These are phyloP conservation scores for Aegilops sharonensis DNA, from an alignment of 176 grass and related monocot species.

Conservation along the genomic window DNA sequence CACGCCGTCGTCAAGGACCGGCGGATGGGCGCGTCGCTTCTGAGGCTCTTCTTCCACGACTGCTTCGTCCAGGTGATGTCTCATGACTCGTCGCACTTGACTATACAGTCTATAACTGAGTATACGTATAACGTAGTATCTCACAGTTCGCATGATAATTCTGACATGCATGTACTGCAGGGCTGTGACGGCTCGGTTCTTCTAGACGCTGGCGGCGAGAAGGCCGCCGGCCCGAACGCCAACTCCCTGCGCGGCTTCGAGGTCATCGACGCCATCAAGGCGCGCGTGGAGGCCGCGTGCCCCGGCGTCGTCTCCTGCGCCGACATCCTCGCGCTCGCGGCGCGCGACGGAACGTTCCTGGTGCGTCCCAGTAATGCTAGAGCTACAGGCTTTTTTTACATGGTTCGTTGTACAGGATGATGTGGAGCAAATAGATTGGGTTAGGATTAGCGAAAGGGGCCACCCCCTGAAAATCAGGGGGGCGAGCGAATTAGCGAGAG, in stretches of 20 bases:
- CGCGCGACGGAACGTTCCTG: slow-evolving; percentile 52
- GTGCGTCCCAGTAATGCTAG: not conserved
- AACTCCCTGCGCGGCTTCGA: slow-evolving; percentile 61
- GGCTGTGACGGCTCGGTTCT: slow-evolving; percentile 72
- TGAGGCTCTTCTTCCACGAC: slow-evolving; percentile 84
- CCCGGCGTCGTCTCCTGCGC: slow-evolving; percentile 88
- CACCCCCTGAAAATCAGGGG: too few species aligned
- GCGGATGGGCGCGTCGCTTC: slow-evolving; percentile 60
- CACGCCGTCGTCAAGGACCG: slow-evolving; percentile 38
- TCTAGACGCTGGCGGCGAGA: slow-evolving; percentile 56
- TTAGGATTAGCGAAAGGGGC: too few species aligned
- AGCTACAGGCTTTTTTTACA: too few species aligned
- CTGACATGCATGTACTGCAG: slow-evolving; percentile 2
- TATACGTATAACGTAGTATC: too few species aligned
- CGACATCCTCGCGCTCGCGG: slow-evolving; percentile 64
- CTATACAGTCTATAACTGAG: not conserved
- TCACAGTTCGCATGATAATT: not conserved
- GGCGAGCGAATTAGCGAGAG: too few species aligned
- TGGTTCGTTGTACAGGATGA: too few species aligned
- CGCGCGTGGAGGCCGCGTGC: slow-evolving; percentile 43
- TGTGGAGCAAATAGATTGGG: too few species aligned
- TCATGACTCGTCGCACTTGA: not conserved
- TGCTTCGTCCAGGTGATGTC: slow-evolving; percentile 56
- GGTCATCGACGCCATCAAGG: slow-evolving; percentile 60
- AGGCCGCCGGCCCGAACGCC: slow-evolving; percentile 48